Conservation (phyloP, 2,329 filamentous ascomycete species). For the Fusarium mexicanum region DNA sequence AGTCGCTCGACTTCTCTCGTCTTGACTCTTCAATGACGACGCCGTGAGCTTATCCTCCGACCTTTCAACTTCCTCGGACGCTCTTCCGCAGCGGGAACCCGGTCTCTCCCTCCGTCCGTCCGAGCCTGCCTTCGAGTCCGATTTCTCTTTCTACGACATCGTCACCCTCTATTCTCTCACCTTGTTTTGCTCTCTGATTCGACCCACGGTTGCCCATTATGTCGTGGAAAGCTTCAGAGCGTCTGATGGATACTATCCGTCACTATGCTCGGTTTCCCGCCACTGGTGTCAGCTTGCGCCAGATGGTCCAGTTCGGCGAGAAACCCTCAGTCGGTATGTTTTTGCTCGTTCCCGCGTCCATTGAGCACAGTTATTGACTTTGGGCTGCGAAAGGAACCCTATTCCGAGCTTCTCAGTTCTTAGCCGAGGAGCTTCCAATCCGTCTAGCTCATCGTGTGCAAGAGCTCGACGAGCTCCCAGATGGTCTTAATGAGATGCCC, state of each 20-base stretch:
- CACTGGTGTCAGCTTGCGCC: conserved; percentile 92
- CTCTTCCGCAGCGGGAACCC: conserved; percentile 34
- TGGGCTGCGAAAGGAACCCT: conserved; percentile 74
- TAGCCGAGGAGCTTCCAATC: conserved; percentile 97
- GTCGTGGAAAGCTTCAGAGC: conserved; percentile 92
- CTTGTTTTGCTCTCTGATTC: conserved; percentile 18
- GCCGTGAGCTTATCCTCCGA: conserved; percentile 39
- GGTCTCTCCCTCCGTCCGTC: conserved; percentile 41
- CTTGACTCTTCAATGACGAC: conserved; percentile 42
- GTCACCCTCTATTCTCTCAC: conserved; percentile 2
- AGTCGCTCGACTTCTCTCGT: conserved; percentile 18
- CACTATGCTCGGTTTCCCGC: conserved; percentile 98
- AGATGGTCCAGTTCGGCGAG: conserved; percentile 99
- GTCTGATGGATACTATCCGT: conserved; percentile 95
- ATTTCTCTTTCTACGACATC: conserved; percentile 15
- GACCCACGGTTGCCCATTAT: conserved; percentile 59
- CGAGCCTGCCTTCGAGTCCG: conserved; percentile 41
- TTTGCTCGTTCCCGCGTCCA: conserved; percentile 78
- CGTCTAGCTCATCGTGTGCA: conserved; percentile 95
- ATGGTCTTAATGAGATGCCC: conserved; percentile 97
- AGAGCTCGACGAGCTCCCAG: conserved; percentile 89
- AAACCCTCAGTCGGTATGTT: conserved; percentile 90
- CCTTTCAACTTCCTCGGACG: conserved; percentile 35
- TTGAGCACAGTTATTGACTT: conserved; percentile 59
- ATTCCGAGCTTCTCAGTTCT: conserved; percentile 97